These are phyloP conservation scores for Rutstroemia sydowiana DNA, from an alignment of 2,329 filamentous ascomycete genomes.

Conservation along the genomic window DNA sequence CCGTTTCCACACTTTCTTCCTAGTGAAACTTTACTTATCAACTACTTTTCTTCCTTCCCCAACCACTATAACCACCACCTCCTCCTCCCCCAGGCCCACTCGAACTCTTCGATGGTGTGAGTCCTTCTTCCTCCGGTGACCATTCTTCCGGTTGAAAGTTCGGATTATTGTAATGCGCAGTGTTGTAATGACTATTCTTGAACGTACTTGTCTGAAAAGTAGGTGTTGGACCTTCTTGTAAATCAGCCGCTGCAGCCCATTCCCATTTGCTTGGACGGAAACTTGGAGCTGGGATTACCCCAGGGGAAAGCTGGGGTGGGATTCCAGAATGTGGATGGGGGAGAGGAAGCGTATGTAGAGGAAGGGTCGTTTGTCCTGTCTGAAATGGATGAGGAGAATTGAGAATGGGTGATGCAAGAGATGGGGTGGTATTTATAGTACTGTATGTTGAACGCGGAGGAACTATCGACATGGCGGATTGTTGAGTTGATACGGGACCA, in stretches of 20 bases:
- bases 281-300: constrained; percentile 12
- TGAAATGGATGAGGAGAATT: constrained; percentile 6
- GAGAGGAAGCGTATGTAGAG: constrained; percentile 17
- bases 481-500: constrained; percentile 12
- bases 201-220: constrained; percentile 46
- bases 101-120: background rate
- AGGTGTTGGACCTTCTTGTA: constrained; percentile 23
- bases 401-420: constrained; percentile 2
- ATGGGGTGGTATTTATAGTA: constrained; percentile 11
- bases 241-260: constrained; percentile 26
- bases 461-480: constrained; percentile 5
- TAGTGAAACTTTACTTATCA: background rate
- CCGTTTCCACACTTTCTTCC: background rate
- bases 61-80: background rate
- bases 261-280: constrained; percentile 31
- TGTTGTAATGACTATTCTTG: constrained; percentile 60
- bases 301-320: constrained; percentile 12
- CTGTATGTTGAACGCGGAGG: constrained; percentile 14
- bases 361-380: constrained; percentile 9
- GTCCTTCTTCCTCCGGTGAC: constrained; percentile 29
- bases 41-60: constrained; percentile 7
- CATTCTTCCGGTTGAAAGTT: constrained; percentile 51
- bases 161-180: constrained; percentile 59
- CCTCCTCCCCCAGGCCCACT: background rate
- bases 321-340: constrained; percentile 13